Base-by-base conservation (phyloP, 2,329 filamentous ascomycete genomes). In the Aureobasidium lini region DNA sequence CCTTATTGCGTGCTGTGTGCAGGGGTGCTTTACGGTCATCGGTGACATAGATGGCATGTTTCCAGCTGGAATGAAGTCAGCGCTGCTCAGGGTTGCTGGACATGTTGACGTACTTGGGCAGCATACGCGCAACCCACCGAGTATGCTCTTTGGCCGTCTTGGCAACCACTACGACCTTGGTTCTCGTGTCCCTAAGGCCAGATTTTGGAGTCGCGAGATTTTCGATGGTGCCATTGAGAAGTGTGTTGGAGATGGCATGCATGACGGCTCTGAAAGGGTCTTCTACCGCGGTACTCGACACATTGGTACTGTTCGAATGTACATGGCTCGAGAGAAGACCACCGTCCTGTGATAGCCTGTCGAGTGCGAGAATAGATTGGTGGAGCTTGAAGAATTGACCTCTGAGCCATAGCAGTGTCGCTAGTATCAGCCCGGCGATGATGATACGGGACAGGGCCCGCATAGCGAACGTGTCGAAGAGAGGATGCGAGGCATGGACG, bases 31-130 rank as follows among this genome's bases (percentile, higher is more conserved):
- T 63, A 3, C 23, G 42, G 44, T 62, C 46, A 39, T 77, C 75
- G 57, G 74, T 76, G 60, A 68, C 69, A 67, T 76, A 79, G 54
- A 79, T 76, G 13, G 74, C 75, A 29, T 69, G 68, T 66, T 78
- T 70, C 77, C 77, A 79, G 64, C 59, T 60, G 34, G 6, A 48
- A 16, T 40, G 13, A 28, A 32, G 46, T 59, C 29, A 50, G n/a
- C 23, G 3, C 9, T 23, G 23, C n/a, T 28, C 36, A 10, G 13
- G 10, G 2, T 1, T 44, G 6, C 13, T 11, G 2, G 11, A n/a
- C 4, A 6, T 4, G 11, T 16, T 1, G 31, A 49, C 69, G 54
- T 71, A 79, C 73, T 78, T 75, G 2, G 75, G 71, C n/a, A 80
- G 70, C 28, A 77, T 68, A 36, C 72, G 63, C 13, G 67, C 63